Base-by-base conservation (phyloP, 164 flowering plant genomes). In the Taxillus chinensis region DNA sequence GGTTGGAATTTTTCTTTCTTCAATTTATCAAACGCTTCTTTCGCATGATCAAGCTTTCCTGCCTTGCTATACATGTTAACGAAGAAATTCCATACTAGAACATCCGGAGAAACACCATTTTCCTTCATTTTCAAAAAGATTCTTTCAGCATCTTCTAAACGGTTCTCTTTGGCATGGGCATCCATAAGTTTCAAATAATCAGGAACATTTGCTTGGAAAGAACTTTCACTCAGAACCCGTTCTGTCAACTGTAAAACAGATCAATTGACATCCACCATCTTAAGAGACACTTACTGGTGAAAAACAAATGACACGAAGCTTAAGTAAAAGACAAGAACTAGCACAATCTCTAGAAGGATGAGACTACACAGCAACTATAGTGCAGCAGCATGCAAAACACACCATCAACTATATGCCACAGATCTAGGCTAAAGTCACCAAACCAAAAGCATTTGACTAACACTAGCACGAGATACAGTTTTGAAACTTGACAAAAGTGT, bases 141-240 rank as follows among this genome's bases (percentile, higher is more conserved):
- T 73, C 95, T 86, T 68, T 95, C 95, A 41, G 86, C 93, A 75
- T 89, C 95, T 55, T 79, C 86, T 37, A 78, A 3, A 51, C 79
- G 84, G 45, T 73, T 79, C 57, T 74, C 83, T 72, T 80, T 81
- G 11, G 95, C 90, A 80, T 84, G 68, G 52, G 71, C 75, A 70
- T 83, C 95, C 69, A 91, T 77, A 41, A 95, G 87, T 71, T 77
- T 83, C 8, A 86, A 81, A 72, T 78, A 95, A 76, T 95, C 99
- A 39, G 79, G 76, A 38, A 80, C 68, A 60, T 77, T 79, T 40
- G 96, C 43, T 61, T 83, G 74, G 71, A 86, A 89, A 62, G 97
- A 81, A 60, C 80, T 71, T 63, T 91, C 89, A 58, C 11, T 66
- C 64, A 95, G 77, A 49, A 86, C 59, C 59, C 61, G 68, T 74